Base-by-base conservation (phyloP, 331 rosid species). In the Spiraea crenata region DNA sequence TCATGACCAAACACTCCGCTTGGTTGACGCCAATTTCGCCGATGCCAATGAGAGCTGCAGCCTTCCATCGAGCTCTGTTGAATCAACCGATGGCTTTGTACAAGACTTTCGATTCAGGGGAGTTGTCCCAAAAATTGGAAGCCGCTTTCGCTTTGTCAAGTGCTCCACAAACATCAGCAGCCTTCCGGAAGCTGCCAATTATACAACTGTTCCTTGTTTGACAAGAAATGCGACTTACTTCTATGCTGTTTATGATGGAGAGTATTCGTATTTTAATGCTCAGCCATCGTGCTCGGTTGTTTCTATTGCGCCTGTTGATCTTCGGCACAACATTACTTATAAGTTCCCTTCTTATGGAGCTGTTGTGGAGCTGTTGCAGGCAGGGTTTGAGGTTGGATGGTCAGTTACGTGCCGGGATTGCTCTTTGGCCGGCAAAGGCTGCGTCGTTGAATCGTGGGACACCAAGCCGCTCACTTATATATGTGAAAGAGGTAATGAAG, bases 351-450 rank as follows among this genome's bases (percentile, higher is more conserved):
- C 81, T 5, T 63, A 55, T 70, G 72, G 9, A 57, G 67, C 47
- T 3, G 12, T 77, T 8, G 25, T 45, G 35, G 39, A 63, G 38
- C 17, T 64, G 38, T 31, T 70, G 55, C 34, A 47, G 48, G 46
- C 14, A 1, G 76, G 81, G 31, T 77, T 70, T 37, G 67, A 54
- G 19, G 11, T 77, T 2, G 61, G 47, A 42, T 77, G 81, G 81
- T 77, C 81, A 15, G 47, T 77, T 45, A 5, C 35, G 25, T 77
- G 76, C 61, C 37, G 81, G 48, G 67, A 77, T 55, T 77, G 81
- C 60, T 1, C 52, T 19, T 51, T 40, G 39, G 38, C 66, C 10
- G 67, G 81, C 20, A 55, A 56, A 17, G 17, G 3, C 1, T 77
- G 81, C 20, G 17, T 10, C 6, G n/a, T 58, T 11, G 50, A 41